Evolutionary conservation across 2,329 filamentous ascomycete genomes (phyloP), one percentile per base, ranked within the genome.

Genomic region (Colletotrichum magnum): DNA sequence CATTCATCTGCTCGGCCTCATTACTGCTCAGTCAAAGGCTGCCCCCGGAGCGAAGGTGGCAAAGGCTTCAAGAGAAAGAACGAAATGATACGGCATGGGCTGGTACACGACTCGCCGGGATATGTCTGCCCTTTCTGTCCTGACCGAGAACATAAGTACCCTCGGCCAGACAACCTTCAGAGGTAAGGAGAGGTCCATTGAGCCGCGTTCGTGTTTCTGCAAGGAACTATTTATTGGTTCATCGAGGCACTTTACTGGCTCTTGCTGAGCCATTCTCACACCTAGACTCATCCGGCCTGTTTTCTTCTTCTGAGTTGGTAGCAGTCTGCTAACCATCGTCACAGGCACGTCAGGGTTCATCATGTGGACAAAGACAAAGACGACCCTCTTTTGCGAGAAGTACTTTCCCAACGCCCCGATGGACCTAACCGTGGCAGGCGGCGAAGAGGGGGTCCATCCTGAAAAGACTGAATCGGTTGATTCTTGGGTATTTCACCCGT

Each of bases 81-180:
- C 73, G 90, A 92, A 77, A 92, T 92, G 90, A 92, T 92, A 54
- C 82, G 90, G 32, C 90, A 92, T 76, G 95, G 95, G 1, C 87
- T 98, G 3, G 96, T 98, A 4, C 96, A 99, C 77, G 92, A 94
- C 73, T 97, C 94, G 7, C 96, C 96, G 1, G 95, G 95, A 69
- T 99, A 98, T 76, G 91, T 97, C 36, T 99, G 96, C 79, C 96
- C 96, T 0, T 98, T 98, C 77, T 99, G 96, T 79, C 93, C 94
- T 1, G 94, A 97, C 76, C 88, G 94, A 73, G 94, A 98, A 78
- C 95, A 98, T 79, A 95, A 93, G 77, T 98, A 98, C 79, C 96
- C 96, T 5, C 87, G 96, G 74, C 96, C 96, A 41, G 96, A 99
- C 79, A 98, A 98, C 84, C 83, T 99, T 64, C 95, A 98, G 84